A percentile compares a stretch with the other conserved stretches of the same genome.
These are phyloP conservation scores for Comarum palustre DNA, from an alignment of 306 rosid species.

Conservation along the genomic window DNA sequence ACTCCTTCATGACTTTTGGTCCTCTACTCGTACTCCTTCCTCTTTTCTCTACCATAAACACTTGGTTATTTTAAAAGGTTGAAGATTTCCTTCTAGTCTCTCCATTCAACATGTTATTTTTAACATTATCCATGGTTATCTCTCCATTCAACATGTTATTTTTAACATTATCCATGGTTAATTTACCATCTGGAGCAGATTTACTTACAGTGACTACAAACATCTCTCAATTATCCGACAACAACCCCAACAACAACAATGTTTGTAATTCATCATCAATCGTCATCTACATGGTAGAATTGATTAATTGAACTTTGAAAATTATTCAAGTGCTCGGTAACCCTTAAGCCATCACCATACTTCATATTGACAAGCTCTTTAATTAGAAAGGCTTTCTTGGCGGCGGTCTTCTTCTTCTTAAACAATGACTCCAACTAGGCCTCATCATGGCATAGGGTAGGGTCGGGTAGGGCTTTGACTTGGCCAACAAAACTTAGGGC, in stretches of 20 bases:
- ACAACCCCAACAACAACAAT: too few species aligned
- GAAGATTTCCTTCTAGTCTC: not conserved
- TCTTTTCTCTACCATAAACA: not conserved
- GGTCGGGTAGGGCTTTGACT: too few species aligned
- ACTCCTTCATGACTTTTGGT: not conserved
- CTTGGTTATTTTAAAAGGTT: too few species aligned
- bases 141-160: not conserved
- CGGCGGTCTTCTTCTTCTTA: not conserved
- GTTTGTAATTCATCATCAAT: too few species aligned
- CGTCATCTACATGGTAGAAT: too few species aligned
- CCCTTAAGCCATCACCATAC: not conserved
- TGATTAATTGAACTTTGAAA: too few species aligned
- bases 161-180: too few species aligned
- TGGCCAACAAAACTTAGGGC: too few species aligned
- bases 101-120: not conserved
- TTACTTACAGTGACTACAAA: too few species aligned
- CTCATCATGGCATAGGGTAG: too few species aligned
- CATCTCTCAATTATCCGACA: too few species aligned
- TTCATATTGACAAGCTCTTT: not conserved
- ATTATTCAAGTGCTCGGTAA: too few species aligned
- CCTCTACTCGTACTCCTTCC: not conserved
- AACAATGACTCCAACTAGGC: not conserved
- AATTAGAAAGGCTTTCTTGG: not conserved
- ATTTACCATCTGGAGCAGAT: not conserved
- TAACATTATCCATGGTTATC: not conserved